phyloP scores from a whole-genome alignment of 352 stramenopile genomes.

The Phytophthora fragariae region DNA sequence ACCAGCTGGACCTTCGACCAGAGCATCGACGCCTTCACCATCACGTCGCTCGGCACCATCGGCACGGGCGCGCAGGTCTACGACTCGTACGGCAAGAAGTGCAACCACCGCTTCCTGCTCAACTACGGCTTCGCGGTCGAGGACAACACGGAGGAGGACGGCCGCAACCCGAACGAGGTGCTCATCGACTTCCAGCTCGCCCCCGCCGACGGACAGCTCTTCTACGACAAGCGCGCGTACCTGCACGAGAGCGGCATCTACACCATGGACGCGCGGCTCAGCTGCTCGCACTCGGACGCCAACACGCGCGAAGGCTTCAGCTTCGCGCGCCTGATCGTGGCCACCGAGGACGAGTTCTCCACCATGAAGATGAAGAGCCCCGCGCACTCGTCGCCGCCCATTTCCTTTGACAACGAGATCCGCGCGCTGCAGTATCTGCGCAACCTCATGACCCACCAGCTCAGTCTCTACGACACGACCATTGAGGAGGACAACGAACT shows the following conservation, averaged over 20 bases:
- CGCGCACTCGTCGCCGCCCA: conserved; percentile 76
- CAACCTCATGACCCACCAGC: conserved; percentile 82
- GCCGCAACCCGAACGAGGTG: conserved; percentile 98
- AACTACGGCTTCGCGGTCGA: conserved; percentile 99
- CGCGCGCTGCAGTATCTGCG: conserved; percentile 76
- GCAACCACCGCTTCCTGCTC: conserved; percentile 99
- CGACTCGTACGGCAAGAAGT: conserved; percentile 99
- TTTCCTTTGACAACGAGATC: conserved; percentile 90
- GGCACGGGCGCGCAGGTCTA: conserved; percentile 95
- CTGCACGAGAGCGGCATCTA: conserved; percentile 88
- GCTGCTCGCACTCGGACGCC: conserved; percentile 83
- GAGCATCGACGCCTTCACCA: conserved; percentile 86
- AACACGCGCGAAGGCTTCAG: conserved; percentile 90
- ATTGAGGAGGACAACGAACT: conserved; percentile 90
- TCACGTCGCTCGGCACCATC: conserved; percentile 89
- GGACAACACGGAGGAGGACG: conserved; percentile 98
- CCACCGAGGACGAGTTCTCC: conserved; percentile 86
- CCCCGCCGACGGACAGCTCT: conserved; percentile 68
- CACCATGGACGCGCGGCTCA: conserved; percentile 88
- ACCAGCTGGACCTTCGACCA: conserved; percentile 95
- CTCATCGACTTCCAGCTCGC: conserved; percentile 86
- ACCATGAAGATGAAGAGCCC: conserved; percentile 84
- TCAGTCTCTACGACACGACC: conserved; percentile 84
- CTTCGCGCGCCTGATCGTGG: conserved; percentile 86
- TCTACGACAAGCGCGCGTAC: conserved; percentile 88